Evolutionary conservation across 495 filamentous ascomycete genomes (phyloP), one percentile per base, ranked within the genome.

Genomic region (Talaromyces nanjingensis): DNA sequence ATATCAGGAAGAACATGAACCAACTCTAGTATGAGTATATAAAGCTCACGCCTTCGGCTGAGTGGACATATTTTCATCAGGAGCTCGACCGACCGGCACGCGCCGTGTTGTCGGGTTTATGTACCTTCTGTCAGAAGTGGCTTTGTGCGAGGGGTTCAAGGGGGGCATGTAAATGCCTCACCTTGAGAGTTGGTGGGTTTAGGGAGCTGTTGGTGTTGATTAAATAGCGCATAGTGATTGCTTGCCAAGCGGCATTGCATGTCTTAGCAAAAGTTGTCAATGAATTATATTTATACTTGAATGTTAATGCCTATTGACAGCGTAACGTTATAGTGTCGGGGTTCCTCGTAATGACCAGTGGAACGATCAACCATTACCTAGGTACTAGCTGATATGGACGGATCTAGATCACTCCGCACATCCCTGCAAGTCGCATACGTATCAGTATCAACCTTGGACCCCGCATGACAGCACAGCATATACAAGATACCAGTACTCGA

Each of bases 11-110:
- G 52, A 55, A 33, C 53, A n/a, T 56, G 20, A 29, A 59, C 14
- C 56, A 22, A 37, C 56, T 59, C 27, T 33, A 14, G 56, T 20
- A 59, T 24, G 56, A 59, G 11, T 37, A 59, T 37, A 59, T 58
- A 0, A 18, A 24, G 24, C 27, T 56, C 53, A 29, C 27, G 12
- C 24, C 3, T 56, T 29, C 11, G 2, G 53, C 22, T 56, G 27
- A 56, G 27, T 29, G 27, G 53, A 6, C 12, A 20, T 56, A 14
- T 56, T 14, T 29, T 16, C 20, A 14, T 29, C 18, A 56, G 24
- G 53, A 56, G 53, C 27, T 56, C 16, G 53, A 56, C 27, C 27
- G 53, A 56, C 53, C 22, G 22, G 53, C 22, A n/a, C 22, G 53
- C 53, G 53, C 27, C 53, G 53, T 56, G 53, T 56, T 29, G 11